Conservation (phyloP, 192 early-diverging fungal genomes). For the Dispira simplex region DNA sequence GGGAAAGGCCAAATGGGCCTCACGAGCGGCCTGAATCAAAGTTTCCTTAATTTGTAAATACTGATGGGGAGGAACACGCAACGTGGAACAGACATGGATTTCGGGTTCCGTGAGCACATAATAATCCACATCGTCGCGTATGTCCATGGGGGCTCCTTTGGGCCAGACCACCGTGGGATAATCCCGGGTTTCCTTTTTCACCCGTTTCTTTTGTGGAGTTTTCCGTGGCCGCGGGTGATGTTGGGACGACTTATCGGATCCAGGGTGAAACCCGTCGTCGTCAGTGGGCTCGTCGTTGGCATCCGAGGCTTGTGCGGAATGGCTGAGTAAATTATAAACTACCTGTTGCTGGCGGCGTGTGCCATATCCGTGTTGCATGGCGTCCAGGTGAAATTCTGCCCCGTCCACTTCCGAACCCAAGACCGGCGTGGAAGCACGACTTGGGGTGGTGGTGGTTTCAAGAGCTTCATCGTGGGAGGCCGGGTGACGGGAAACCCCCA, state of each 20-base stretch:
- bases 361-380: not conserved
- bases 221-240: not conserved
- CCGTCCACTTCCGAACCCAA: not conserved
- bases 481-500: not conserved
- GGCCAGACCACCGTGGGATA: constrained; percentile 5
- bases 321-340: not conserved
- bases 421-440: not conserved
- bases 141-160: constrained; percentile 5
- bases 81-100: constrained; percentile 49
- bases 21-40: constrained; percentile 44
- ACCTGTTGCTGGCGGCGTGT: not conserved
- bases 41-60: constrained; percentile 72
- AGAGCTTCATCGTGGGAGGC: not conserved
- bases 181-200: not conserved
- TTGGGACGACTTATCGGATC: not conserved
- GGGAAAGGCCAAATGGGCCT: constrained; percentile 9
- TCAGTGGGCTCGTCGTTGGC: not conserved
- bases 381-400: not conserved
- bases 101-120: constrained; percentile 28
- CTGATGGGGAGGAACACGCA: constrained; percentile 71
- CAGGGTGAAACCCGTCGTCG: not conserved
- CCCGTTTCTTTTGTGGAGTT: not conserved
- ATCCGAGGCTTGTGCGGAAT: not conserved
- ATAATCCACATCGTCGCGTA: constrained; percentile 1
- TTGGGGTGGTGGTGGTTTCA: not conserved